Conservation (phyloP, 768 basidiomycete species). For the Clavaria fumosa region DNA sequence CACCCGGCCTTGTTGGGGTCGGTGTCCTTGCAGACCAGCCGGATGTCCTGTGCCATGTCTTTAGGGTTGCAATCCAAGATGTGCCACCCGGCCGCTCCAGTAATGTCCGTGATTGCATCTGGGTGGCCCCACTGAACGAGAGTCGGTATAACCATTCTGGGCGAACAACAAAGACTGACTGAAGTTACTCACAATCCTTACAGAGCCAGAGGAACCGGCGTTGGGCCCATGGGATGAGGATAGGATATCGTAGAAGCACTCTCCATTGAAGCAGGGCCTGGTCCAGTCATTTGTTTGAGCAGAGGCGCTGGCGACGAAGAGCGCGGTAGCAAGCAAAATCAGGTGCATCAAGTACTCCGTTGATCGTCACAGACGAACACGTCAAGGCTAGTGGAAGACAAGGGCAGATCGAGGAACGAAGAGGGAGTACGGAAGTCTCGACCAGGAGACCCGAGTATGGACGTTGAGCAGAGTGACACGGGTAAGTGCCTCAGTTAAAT, state of each 20-base stretch:
- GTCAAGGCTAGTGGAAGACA: too few species aligned
- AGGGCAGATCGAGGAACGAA: too few species aligned
- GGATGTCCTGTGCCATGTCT: constrained; percentile 18
- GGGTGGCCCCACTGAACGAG: constrained; percentile 9
- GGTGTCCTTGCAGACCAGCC: constrained; percentile 16
- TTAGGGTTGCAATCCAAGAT: constrained; percentile 21
- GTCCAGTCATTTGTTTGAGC: constrained; percentile 12
- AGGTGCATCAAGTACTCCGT: too few species aligned
- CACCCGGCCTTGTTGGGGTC: constrained; percentile 19
- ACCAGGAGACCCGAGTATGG: too few species aligned
- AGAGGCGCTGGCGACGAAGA: too few species aligned
- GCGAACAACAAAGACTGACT: neutral
- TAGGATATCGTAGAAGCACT: constrained; percentile 14
- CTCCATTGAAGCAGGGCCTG: constrained; percentile 14
- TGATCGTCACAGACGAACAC: too few species aligned
- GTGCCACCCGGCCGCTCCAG: constrained; percentile 23
- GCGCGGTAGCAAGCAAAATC: too few species aligned
- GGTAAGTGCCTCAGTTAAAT: too few species aligned
- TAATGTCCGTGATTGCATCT: constrained; percentile 13
- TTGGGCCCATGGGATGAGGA: neutral
- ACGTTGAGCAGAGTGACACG: too few species aligned
- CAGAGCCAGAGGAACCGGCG: constrained; percentile 7
- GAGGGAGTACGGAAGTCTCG: too few species aligned
- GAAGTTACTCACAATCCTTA: constrained; percentile 6
- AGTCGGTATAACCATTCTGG: neutral